phyloP scores from a whole-genome alignment of 1,284 basidiomycete genomes.

The Apiotrichum mycotoxinovorans region DNA sequence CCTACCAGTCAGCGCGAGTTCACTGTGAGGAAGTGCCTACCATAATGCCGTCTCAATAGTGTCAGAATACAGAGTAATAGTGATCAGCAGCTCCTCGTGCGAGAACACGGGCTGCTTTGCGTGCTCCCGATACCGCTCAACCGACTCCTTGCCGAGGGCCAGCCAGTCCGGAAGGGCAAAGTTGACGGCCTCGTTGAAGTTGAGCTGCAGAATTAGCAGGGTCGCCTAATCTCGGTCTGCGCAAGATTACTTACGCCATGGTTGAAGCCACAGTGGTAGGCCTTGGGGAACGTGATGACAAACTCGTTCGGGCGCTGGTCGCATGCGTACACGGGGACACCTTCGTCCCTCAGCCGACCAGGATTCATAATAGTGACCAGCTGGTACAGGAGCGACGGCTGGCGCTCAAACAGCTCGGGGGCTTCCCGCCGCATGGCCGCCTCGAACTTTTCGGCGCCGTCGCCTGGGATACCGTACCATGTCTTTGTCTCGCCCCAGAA shows the following conservation, averaged over 20 bases:
- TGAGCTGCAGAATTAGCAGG: slow-evolving; percentile 59
- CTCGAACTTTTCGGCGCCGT: slow-evolving; percentile 93
- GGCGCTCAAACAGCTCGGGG: slow-evolving; percentile 97
- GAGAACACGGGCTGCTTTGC: slow-evolving; percentile 94
- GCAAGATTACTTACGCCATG: slow-evolving; percentile 78
- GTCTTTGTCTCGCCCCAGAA: slow-evolving; percentile 99
- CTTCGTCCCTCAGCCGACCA: slow-evolving; percentile 74
- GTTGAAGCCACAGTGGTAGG: slow-evolving; percentile 98
- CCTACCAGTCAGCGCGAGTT: slow-evolving; percentile 54
- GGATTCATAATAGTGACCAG: slow-evolving; percentile 98
- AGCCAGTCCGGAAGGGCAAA: slow-evolving; percentile 98
- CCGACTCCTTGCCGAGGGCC: slow-evolving; percentile 77
- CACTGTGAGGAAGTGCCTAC: slow-evolving; percentile 57
- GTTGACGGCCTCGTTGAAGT: slow-evolving; percentile 99
- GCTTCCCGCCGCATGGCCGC: slow-evolving; percentile 91
- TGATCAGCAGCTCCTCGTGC: slow-evolving; percentile 93
- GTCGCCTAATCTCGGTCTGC: no score
- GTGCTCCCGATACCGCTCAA: slow-evolving; percentile 81
- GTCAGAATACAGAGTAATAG: slow-evolving; percentile 87
- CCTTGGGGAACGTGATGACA: slow-evolving; percentile 95
- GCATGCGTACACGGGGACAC: slow-evolving; percentile 89
- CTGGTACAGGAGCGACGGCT: slow-evolving; percentile 95
- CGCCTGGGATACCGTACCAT: slow-evolving; percentile 97
- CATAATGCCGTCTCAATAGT: slow-evolving; percentile 91
- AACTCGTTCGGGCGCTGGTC: slow-evolving; percentile 98